Evolutionary conservation across 495 filamentous ascomycete species (phyloP).

Genomic region (Parachaetomium inaequale): DNA sequence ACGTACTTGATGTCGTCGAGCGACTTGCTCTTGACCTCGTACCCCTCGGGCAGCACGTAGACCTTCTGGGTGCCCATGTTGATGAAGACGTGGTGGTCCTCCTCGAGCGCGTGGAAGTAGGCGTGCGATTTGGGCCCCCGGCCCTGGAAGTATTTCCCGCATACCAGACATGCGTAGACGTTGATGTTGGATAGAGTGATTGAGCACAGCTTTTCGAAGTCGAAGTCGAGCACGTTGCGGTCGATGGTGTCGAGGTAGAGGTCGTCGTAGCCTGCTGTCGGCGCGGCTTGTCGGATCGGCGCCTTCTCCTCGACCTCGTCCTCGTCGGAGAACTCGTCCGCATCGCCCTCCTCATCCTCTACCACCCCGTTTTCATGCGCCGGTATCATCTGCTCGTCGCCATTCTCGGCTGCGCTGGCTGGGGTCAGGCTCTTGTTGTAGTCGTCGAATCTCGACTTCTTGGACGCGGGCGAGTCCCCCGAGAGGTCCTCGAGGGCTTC

Average conservation of each 20-base stretch:
- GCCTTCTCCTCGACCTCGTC: constrained; percentile 49
- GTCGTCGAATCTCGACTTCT: constrained; percentile 67
- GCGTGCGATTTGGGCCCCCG: constrained; percentile 91
- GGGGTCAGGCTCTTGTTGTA: constrained; percentile 38
- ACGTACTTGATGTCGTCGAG: constrained; percentile 99
- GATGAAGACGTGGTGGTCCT: constrained; percentile 93
- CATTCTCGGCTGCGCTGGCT: constrained; percentile 29
- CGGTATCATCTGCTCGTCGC: constrained; percentile 7
- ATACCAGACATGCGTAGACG: constrained; percentile 96
- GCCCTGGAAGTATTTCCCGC: constrained; percentile 96
- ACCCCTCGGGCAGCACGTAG: constrained; percentile 94
- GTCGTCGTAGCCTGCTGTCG: constrained; percentile 86
- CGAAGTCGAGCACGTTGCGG: constrained; percentile 82
- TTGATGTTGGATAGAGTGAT: constrained; percentile 96
- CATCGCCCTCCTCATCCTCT: constrained; percentile 14
- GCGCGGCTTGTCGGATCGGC: constrained; percentile 63
- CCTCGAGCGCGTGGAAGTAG: constrained; percentile 95
- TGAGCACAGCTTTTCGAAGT: constrained; percentile 98
- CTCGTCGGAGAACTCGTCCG: constrained; percentile 26
- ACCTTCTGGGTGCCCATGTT: constrained; percentile 95
- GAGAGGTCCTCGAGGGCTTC: constrained; percentile 66
- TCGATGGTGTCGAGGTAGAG: constrained; percentile 98
- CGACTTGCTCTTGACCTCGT: constrained; percentile 92
- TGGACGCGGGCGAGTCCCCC: constrained; percentile 67
- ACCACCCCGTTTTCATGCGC: background rate